Evolutionary conservation across 2,329 filamentous ascomycete genomes (phyloP).

Genomic region (Verticillium dahliae): DNA sequence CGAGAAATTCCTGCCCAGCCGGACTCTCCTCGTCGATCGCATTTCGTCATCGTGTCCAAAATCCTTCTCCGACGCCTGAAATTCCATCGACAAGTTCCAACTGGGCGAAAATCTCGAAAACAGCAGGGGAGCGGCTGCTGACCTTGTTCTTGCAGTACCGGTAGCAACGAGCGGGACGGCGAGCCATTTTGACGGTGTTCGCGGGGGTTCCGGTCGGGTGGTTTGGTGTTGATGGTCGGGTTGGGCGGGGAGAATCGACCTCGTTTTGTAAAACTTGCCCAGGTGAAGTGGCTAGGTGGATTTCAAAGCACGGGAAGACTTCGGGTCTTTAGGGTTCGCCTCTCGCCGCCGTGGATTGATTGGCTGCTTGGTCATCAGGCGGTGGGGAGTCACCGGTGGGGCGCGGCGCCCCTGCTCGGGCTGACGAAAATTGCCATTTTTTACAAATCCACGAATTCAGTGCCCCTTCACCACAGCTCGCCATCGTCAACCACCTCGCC

Average conservation of each 20-base stretch:
- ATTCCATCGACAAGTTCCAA: not conserved
- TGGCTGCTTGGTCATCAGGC: slow-evolving; percentile 23
- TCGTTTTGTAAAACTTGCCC: not conserved
- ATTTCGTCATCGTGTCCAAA: not conserved
- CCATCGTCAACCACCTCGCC: slow-evolving; percentile 7
- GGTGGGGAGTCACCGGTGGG: slow-evolving; percentile 20
- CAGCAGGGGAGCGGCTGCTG: slow-evolving; percentile 27
- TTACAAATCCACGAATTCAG: not conserved
- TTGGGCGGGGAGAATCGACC: not conserved
- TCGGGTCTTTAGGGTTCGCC: not conserved
- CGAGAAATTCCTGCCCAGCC: not conserved
- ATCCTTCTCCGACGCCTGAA: not conserved
- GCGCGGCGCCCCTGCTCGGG: slow-evolving; percentile 9
- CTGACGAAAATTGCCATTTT: not conserved
- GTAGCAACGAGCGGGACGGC: slow-evolving; percentile 99
- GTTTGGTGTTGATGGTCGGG: slow-evolving; percentile 11
- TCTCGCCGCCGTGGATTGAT: not conserved
- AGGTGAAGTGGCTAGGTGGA: slow-evolving; percentile 8
- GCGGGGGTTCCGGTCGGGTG: slow-evolving; percentile 26
- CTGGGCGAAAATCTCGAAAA: not conserved
- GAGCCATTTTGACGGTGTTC: slow-evolving; percentile 86
- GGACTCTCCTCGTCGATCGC: not conserved
- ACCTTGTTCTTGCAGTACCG: slow-evolving; percentile 99
- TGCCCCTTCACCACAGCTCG: not conserved
- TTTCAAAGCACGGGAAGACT: slow-evolving; percentile 30